Evolutionary conservation across 352 stramenopile species (phyloP).

Genomic region (Saprolegnia parasitica): DNA sequence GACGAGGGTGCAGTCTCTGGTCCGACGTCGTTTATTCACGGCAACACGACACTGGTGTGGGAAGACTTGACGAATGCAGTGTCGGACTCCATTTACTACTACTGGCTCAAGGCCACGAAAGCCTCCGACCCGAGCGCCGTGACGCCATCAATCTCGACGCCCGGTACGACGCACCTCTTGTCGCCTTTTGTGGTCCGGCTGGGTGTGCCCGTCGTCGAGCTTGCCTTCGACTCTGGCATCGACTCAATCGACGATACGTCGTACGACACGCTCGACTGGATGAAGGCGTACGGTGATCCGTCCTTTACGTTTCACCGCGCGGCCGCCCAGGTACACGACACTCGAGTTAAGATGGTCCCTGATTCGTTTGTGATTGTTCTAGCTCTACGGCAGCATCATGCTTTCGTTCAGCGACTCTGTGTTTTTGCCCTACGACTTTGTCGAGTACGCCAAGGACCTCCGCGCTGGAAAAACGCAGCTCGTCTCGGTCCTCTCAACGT

Average conservation of each 20-base stretch:
- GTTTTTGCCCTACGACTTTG: constrained; percentile 86
- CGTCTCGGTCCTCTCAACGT: constrained; percentile 38
- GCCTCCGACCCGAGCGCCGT: constrained; percentile 38
- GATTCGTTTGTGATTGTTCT: neutral
- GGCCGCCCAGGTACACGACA: constrained; percentile 40
- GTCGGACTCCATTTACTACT: constrained; percentile 63
- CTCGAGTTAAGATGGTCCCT: neutral
- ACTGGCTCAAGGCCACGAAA: constrained; percentile 58
- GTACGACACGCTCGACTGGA: constrained; percentile 68
- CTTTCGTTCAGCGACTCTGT: constrained; percentile 70
- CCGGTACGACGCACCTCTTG: constrained; percentile 49
- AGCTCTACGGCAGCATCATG: constrained; percentile 71
- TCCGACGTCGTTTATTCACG: constrained; percentile 27
- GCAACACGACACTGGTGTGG: constrained; percentile 60
- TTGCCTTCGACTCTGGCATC: constrained; percentile 66
- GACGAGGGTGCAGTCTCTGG: constrained; percentile 9
- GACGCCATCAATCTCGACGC: constrained; percentile 49
- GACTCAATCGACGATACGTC: constrained; percentile 46
- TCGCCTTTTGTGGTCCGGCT: constrained; percentile 66
- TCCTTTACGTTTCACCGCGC: constrained; percentile 68
- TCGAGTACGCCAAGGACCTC: constrained; percentile 63
- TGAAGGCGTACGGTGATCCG: constrained; percentile 70
- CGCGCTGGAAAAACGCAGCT: constrained; percentile 58
- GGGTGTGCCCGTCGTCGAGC: constrained; percentile 66
- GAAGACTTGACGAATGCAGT: constrained; percentile 53